Evolutionary conservation across 441 rosid species (phyloP), one percentile per base, ranked within the genome.

Genomic region (Populus hybrid): DNA sequence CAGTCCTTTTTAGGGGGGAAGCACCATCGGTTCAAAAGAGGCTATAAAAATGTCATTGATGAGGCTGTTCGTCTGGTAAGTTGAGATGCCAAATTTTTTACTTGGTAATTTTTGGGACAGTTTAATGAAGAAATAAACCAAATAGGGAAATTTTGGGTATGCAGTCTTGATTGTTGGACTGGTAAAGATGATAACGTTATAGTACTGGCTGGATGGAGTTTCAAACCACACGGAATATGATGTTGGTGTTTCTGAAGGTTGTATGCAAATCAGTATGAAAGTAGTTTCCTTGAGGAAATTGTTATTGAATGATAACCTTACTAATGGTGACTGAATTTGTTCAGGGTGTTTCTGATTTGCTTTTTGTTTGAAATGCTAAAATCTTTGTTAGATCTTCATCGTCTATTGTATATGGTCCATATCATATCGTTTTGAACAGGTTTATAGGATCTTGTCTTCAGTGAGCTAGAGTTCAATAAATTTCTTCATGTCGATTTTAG

Each of bases 11-110:
- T 78, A 96, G 98, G 98, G 7, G 99, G 98, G 3, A 70, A 91
- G 87, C 99, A 96, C 82, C 99, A 85, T 77, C 89, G 99, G 76
- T 96, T 96, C 89, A 96, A 92, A 83, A 88, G 98, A 87, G 99
- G 98, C 73, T 96, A 96, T 76, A 92, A 92, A 79, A 96, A 96
- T 88, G 99, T 96, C 71, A 96, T 94, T 38, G 98, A 96, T 82
- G 99, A 96, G 87, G 98, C 97, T 65, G 88, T 89, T 78, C 94
- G 94, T 70, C 84, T 96, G 97, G 99, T 96, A 85, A 88, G 83
- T 76, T 77, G 53, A 75, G 36, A 69, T 81, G 50, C 11, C 4
- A n/a, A 75, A 42, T 77, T 28, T 53, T 6, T 32, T 36, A 34
- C 10, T 59, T 73, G 36, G 14, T 65, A 32, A 19, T 7, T 72